Evolutionary conservation across 768 basidiomycete species (phyloP).

Genomic region (Lactarius evosmus): DNA sequence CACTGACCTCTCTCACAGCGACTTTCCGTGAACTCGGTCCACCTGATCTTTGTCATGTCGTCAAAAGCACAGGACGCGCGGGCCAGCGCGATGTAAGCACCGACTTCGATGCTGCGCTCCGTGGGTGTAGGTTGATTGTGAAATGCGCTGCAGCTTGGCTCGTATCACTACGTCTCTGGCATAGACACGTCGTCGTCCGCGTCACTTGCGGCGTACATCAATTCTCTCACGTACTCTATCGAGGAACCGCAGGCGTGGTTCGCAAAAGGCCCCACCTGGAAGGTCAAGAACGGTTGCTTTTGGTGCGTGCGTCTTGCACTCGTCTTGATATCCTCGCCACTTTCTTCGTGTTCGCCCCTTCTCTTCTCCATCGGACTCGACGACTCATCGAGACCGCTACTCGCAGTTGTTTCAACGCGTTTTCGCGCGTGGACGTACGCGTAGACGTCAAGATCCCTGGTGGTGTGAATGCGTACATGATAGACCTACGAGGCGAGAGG

Average conservation of each 20-base stretch:
- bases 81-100: constrained; percentile 82
- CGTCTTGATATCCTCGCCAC: not conserved
- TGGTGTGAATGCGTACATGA: constrained; percentile 89
- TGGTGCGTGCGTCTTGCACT: constrained; percentile 51
- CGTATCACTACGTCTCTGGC: constrained; percentile 98
- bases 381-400: not conserved
- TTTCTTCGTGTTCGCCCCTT: not conserved
- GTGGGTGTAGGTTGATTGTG: constrained; percentile 8
- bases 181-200: constrained; percentile 98
- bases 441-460: constrained; percentile 99
- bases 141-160: constrained; percentile 62
- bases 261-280: constrained; percentile 78
- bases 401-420: constrained; percentile 94
- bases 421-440: constrained; percentile 92
- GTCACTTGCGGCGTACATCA: constrained; percentile 95
- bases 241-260: constrained; percentile 94
- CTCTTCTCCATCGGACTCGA: not conserved
- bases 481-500: constrained; percentile 94
- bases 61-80: constrained; percentile 82
- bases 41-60: constrained; percentile 93
- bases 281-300: constrained; percentile 89
- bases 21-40: constrained; percentile 97
- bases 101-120: constrained; percentile 3
- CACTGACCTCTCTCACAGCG: constrained; percentile 47
- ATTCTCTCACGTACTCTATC: constrained; percentile 93